Evolutionary conservation across 495 filamentous ascomycete genomes (phyloP), one percentile per base, ranked within the genome.

Genomic region (Penicillium arizonense): DNA sequence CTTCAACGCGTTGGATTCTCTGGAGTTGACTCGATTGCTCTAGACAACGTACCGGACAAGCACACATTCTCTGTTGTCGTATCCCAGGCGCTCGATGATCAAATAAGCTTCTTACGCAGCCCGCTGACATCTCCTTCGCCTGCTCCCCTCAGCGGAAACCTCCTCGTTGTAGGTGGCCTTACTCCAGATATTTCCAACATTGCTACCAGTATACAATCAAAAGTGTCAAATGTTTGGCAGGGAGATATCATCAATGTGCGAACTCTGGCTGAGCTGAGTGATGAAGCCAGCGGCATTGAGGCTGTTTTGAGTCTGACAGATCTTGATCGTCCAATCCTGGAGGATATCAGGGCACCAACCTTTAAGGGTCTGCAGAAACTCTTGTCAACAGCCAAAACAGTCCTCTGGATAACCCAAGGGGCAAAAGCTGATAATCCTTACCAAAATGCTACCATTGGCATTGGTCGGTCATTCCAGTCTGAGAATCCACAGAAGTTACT

Each of bases 1-100:
- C 53, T 78, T 1, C 55, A 52, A 2, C 38, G 58, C 4, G 44
- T 51, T 5, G 73, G 75, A 5, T 79, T 78, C 42, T 68, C 69
- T 3, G 73, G 73, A 10, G 52, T 70, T 24, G 73, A 79, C 14
- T 57, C 62, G 0, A 23, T 44, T 7, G 69, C 63, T 4, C 62
- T 58, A 1, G 47, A 62, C 26, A 45, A 36, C 4, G 40, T 35
- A 6, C 6, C 36, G 4, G 35, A 58, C 16, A 35, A 12, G n/a
- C 39, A 41, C 13, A 10, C 44, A 2, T 65, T 67, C 1, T 56
- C 67, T 0, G 54, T 76, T 33, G 53, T 72, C 1, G 40, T 58
- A 5, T 47, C 63, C 5, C 73, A 75, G 49, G 73, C 74, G 0
- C 55, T 71, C 1, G 64, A 76, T 45, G 55, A 67, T 10, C 18